Base-by-base conservation (phyloP, 257 asterid species). In the Forsythia viridissima region DNA sequence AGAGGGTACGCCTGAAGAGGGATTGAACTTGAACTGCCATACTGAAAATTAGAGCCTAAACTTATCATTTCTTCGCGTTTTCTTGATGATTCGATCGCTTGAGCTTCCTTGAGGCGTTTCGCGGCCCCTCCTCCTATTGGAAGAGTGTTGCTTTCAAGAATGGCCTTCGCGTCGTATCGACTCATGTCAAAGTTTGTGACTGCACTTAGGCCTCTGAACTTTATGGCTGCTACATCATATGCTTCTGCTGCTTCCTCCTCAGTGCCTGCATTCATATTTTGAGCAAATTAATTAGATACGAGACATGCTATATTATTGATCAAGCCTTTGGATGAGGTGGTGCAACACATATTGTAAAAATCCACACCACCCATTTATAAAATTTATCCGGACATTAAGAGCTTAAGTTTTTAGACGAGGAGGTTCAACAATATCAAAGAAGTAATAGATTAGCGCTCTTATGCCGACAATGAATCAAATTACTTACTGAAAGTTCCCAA, bases 211-310 rank as follows among this genome's bases (percentile, higher is more conserved):
- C 98, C 98, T 42, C 98, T 76, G 89, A 93, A 93, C 71, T 93
- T 93, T 73, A 93, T 89, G 6, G 98, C 98, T 3, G 98, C 98
- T 0, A 94, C 85, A 82, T 94, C 98, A 71, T 94, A 94, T 6
- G 98, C 98, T 77, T 94, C 98, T 2, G 98, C 98, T 0, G 98
- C 98, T 89, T 94, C 98, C 68, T 92, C 98, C 77, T 92, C 98
- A 0, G 97, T 94, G 82, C 95, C 98, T 94, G 81, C 43, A 51
- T 37, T 63, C 2, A 63, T 3, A 63, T 63, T 24, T 63, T 8
- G 38, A 10, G 42, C 18, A 63, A 52, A n/a, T 40, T 40, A 37
- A 48, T 46, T 6, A 43, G 30, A 51, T 55, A 34, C 51, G 72
- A 37, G 72, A 39, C 24, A 9, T 42, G 5, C 46, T 42, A 42